Evolutionary conservation across 306 rosid species (phyloP), one percentile per base, ranked within the genome.

Genomic region (Dalbergia oliveri): DNA sequence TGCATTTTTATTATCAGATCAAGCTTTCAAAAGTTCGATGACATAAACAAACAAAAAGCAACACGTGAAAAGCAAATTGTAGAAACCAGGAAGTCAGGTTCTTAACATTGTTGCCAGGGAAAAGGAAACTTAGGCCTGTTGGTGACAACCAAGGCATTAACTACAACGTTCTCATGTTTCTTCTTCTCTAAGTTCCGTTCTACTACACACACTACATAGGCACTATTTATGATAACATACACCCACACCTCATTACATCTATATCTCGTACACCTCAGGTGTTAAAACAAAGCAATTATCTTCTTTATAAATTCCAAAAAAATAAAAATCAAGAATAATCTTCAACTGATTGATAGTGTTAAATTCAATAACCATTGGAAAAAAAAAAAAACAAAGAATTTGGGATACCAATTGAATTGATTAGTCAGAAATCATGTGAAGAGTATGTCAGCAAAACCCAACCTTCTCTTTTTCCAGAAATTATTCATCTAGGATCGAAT

Each of bases 381-480:
- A 9, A 39, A 10, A 8, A 23, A 7, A 21, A 21, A 21, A 21
- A 21, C 23, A 21, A 21, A 21, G 58, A 54, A 54, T 16, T 54
- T 16, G 21, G 16, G 4, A 53, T 53, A 53, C 10, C 9, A 53
- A 53, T 49, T 53, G 26, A 84, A 80, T 72, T 54, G 47, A 81
- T 79, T 86, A 84, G 85, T 92, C 84, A 84, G 84, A 78, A 68
- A 84, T 79, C 73, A 84, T 59, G 88, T 18, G 86, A 66, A 23
- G 78, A 81, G 86, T 88, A 26, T 26, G 85, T 84, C 83, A 19
- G 81, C 62, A 65, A 88, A 66, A 33, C 80, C 90, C 79, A 89
- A 81, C 87, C 86, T 90, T 60, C 82, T 84, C 59, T 63, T 79
- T 69, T 82, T 84, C 91, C 90, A 83, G 78, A 82, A 86, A 67